Percentiles rank a stretch among this genome's conserved stretches.
phyloP scores from a whole-genome alignment of 805 yeast genomes.

The Starmera pachycereana region DNA sequence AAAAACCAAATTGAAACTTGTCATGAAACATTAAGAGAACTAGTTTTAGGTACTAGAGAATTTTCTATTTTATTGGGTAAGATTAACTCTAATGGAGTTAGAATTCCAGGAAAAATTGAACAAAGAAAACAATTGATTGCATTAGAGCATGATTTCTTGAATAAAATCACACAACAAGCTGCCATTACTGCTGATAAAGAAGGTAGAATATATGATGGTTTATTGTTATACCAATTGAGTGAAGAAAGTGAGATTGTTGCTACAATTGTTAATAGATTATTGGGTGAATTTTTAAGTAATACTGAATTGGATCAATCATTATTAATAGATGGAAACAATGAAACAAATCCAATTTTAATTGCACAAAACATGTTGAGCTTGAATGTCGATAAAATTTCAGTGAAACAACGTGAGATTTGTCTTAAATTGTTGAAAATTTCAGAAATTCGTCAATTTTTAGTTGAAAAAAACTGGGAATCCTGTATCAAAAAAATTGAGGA shows the following conservation, averaged over 20 bases:
- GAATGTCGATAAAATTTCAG: constrained; percentile 44
- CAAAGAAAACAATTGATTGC: constrained; percentile 57
- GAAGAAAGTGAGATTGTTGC: constrained; percentile 82
- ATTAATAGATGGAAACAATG: constrained; percentile 28
- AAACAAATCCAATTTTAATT: constrained; percentile 29
- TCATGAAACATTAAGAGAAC: constrained; percentile 73
- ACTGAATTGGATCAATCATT: constrained; percentile 54
- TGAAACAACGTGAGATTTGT: constrained; percentile 58
- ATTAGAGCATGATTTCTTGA: constrained; percentile 52
- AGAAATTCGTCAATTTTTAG: constrained; percentile 50
- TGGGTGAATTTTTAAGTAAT: constrained; percentile 69
- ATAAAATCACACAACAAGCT: constrained; percentile 70
- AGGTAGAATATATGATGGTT: constrained; percentile 79
- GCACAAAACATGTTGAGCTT: constrained; percentile 29
- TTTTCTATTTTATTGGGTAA: constrained; percentile 79
- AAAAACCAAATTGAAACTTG: constrained; percentile 42
- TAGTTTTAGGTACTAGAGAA: constrained; percentile 79
- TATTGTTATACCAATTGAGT: constrained; percentile 76
- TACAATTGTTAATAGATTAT: constrained; percentile 55
- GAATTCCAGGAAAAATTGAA: constrained; percentile 79
- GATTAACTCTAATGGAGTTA: constrained; percentile 62
- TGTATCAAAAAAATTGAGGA: constrained; percentile 45
- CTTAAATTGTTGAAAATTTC: constrained; percentile 54
- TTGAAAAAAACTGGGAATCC: constrained; percentile 46
- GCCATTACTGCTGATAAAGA: constrained; percentile 86